Percentiles rank a stretch among this genome's conserved stretches.
These are phyloP conservation scores for Lentinula detonsa DNA, from an alignment of 768 basidiomycete species.

Conservation along the genomic window DNA sequence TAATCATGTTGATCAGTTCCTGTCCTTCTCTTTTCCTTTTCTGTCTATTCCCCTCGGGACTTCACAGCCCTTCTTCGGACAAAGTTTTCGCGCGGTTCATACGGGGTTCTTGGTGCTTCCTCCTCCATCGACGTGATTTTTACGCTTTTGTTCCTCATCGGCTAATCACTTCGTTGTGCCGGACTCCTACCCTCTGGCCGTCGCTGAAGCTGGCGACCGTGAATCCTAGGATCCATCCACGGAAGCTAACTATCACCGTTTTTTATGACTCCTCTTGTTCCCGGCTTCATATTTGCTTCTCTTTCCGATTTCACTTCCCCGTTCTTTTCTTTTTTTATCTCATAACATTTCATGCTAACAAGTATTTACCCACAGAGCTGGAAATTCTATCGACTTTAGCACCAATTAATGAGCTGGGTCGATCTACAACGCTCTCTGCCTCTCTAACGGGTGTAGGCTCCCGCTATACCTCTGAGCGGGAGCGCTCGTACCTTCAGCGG, in stretches of 20 bases:
- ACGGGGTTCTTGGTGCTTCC: conserved; percentile 13
- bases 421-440: conserved; percentile 30
- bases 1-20: conserved; percentile 3
- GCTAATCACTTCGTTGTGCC: neutral
- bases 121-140: neutral
- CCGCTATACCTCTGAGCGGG: conserved; percentile 65
- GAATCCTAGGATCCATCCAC: neutral
- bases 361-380: conserved; percentile 32
- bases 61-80: conserved; percentile 4
- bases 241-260: neutral
- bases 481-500: conserved; percentile 57
- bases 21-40: neutral
- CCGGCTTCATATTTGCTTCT: neutral
- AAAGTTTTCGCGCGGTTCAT: conserved; percentile 19
- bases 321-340: neutral
- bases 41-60: neutral
- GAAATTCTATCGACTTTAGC: conserved; percentile 49
- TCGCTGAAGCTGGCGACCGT: neutral
- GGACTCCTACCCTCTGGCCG: neutral
- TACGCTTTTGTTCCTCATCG: neutral
- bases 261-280: neutral
- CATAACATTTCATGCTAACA: conserved; percentile 1
- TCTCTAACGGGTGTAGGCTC: conserved; percentile 35
- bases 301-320: conserved; percentile 4
- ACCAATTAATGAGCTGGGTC: conserved; percentile 13